Evolutionary conservation across 2,329 filamentous ascomycete species (phyloP).

Genomic region (Pseudogymnoascus sp.): DNA sequence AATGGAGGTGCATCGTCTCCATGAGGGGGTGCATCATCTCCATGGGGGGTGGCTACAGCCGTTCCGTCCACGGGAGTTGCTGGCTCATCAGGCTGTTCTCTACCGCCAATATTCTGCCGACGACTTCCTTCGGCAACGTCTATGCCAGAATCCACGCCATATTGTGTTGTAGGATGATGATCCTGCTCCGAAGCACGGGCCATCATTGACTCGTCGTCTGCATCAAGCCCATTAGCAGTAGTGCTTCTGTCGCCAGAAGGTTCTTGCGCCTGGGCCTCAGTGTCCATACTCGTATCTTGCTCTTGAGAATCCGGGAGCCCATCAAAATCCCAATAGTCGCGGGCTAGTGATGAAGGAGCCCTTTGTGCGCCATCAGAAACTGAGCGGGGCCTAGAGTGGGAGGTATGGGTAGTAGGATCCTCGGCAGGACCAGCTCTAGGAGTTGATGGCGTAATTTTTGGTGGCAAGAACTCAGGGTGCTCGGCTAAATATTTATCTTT

Average conservation of each 20-base stretch:
- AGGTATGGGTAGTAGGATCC: neutral
- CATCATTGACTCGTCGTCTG: neutral
- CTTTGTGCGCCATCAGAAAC: neutral
- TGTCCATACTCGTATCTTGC: neutral
- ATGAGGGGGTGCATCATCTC: neutral
- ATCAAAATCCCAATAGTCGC: conserved; percentile 1
- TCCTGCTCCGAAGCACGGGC: neutral
- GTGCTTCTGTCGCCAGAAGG: neutral
- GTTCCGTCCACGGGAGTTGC: neutral
- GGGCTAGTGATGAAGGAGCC: neutral
- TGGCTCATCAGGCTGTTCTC: neutral
- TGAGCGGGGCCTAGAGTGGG: neutral
- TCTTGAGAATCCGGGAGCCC: neutral
- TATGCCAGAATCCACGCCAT: neutral
- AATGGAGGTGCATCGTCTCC: neutral
- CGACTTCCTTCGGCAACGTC: neutral
- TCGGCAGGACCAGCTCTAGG: neutral
- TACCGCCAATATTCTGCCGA: neutral
- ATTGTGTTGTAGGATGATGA: neutral
- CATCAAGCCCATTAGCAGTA: neutral
- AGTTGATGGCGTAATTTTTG: conserved; percentile 1
- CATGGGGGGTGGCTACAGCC: neutral
- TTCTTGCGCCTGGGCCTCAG: neutral
- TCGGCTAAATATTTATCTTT: neutral
- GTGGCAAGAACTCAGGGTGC: neutral